These are phyloP conservation scores for Monoraphidium neglectum DNA, from an alignment of 139 green algal genomes.

Conservation along the genomic window DNA sequence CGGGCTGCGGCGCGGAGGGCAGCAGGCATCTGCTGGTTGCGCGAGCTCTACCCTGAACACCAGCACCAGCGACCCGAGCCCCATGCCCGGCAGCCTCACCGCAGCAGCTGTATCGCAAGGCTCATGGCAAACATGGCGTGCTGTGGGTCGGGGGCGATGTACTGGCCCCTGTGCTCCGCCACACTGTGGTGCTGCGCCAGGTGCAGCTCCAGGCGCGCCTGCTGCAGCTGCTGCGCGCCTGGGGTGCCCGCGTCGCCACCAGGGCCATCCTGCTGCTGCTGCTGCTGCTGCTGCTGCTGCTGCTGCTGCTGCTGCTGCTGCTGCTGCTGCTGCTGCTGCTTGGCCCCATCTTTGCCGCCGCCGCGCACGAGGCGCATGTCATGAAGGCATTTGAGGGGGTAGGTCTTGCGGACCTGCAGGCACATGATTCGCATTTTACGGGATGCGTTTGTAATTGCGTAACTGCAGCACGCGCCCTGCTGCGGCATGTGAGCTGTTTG, in stretches of 20 bases:
- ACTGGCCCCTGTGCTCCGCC: slow-evolving; percentile 11
- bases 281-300: slow-evolving; percentile 6
- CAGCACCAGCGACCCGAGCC: background rate
- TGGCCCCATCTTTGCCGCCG: background rate
- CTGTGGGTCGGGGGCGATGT: slow-evolving; percentile 6
- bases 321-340: background rate
- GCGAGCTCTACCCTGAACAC: background rate
- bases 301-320: background rate
- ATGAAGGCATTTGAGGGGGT: slow-evolving; percentile 19
- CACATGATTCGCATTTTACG: no score
- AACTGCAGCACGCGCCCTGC: no score
- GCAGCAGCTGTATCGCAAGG: slow-evolving; percentile 19
- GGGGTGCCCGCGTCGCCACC: background rate
- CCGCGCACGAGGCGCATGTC: slow-evolving; percentile 21
- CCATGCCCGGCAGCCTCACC: background rate
- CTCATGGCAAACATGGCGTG: slow-evolving; percentile 2
- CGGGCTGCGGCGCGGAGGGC: no score
- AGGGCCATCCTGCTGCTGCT: background rate
- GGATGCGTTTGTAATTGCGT: no score
- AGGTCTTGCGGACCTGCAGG: slow-evolving; percentile 32
- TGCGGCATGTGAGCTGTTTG: background rate
- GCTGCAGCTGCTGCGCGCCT: slow-evolving; percentile 1
- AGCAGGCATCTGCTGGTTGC: background rate
- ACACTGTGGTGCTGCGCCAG: slow-evolving; percentile 14
- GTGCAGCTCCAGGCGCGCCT: slow-evolving; percentile 10